Base-by-base conservation (phyloP, 1,284 basidiomycete species). In the Tilletia setariae region DNA sequence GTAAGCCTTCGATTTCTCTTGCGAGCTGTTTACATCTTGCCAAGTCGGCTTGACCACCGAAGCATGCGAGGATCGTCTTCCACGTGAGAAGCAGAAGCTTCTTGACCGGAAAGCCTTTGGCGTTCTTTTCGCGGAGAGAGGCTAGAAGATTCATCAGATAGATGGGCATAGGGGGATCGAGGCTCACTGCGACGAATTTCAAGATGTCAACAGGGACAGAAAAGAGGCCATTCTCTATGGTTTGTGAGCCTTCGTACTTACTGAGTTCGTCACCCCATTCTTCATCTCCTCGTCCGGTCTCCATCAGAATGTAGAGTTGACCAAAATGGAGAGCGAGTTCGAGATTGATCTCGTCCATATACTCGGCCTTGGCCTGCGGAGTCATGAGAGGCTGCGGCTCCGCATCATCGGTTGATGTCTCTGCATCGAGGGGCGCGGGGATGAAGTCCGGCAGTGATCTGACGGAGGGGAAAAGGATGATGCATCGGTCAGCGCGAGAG, bases 141-240 rank as follows among this genome's bases (percentile, higher is more conserved):
- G 94, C 90, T 9, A 98, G 90, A 66, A 94, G 87, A 67, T 90
- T 90, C 84, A 97, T 92, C 21, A 98, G 86, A 82, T 94, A 94
- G 19, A 96, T 89, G 1, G 95, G 94, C 23, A 98, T 85, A 8
- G 95, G 93, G 2, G 95, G 94, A 65, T 96, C 92, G 83, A 97
- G 87, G 75, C 90, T 72, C 80, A 82, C 68, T 69, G 59, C 11
- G 28, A 23, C 19, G 46, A 19, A 4, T 49, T 1, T 23, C 28
- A 47, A n/a, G 13, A 63, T 23, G 25, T 56, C 56, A 21, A 6
- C 25, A 30, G 8, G 47, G 25, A n/a, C 8, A 49, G 3, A 11
- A 23, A 8, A 49, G 9, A 8, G 19, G 47, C 8, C 47, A 19
- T 49, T 23, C 8, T 8, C 13, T 49, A 21, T 49, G 47, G 47